These are phyloP conservation scores for Aspergillus affinis DNA, from an alignment of 495 filamentous ascomycete species.

Conservation along the genomic window DNA sequence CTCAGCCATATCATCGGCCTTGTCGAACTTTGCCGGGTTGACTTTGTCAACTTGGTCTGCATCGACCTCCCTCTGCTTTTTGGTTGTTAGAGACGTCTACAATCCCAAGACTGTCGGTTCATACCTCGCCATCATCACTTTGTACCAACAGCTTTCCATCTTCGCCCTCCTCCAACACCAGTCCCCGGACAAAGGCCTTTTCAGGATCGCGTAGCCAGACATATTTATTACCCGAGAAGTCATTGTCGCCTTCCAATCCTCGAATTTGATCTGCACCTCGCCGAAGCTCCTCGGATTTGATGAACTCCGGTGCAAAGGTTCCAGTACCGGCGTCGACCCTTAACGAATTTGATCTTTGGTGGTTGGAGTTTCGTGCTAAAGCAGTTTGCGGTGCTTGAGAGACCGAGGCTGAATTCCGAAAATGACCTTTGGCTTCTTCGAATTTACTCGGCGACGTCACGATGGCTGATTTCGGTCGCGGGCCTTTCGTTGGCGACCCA, in stretches of 20 bases:
- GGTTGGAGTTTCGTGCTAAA: conserved; percentile 24
- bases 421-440: conserved; percentile 45
- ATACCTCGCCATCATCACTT: conserved; percentile 89
- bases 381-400: conserved; percentile 44
- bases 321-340: conserved; percentile 56
- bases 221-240: conserved; percentile 98
- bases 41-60: conserved; percentile 91
- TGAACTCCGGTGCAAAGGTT: conserved; percentile 95
- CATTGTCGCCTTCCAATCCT: conserved; percentile 89
- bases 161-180: conserved; percentile 79
- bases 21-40: conserved; percentile 99
- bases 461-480: conserved; percentile 72
- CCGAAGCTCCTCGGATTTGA: conserved; percentile 76
- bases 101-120: conserved; percentile 18
- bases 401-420: conserved; percentile 53
- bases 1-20: conserved; percentile 98
- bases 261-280: conserved; percentile 65
- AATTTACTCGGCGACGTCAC: conserved; percentile 55
- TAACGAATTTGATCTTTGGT: conserved; percentile 61
- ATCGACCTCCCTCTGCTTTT: conserved; percentile 81
- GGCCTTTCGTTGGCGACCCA: conserved; percentile 37
- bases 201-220: conserved; percentile 91
- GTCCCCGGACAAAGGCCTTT: conserved; percentile 86
- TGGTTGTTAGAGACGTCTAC: conserved; percentile 14
- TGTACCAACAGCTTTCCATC: conserved; percentile 74